Percentiles rank a stretch among this genome's conserved stretches.
phyloP scores from a whole-genome alignment of 257 asterid species.

The Scutellaria galericulata region DNA sequence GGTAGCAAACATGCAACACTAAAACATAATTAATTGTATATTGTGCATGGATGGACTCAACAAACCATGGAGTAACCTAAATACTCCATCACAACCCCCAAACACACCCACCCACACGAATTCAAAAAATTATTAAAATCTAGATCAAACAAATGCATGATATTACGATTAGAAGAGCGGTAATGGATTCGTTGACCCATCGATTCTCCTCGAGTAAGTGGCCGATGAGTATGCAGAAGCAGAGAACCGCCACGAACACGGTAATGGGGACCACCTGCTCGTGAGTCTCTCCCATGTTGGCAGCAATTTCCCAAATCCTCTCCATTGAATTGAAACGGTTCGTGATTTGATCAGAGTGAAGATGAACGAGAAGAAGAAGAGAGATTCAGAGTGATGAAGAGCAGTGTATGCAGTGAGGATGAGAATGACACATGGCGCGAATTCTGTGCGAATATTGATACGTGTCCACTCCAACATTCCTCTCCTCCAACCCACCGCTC shows the following conservation, averaged over 20 bases:
- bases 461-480: slow-evolving; percentile 30
- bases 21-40: too few relatives aligned
- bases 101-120: too few relatives aligned
- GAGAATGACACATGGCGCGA: slow-evolving; percentile 39
- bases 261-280: slow-evolving; percentile 55
- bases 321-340: slow-evolving; percentile 26
- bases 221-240: slow-evolving; percentile 50
- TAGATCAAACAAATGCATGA: too few relatives aligned
- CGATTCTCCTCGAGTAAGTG: slow-evolving; percentile 56
- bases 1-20: too few relatives aligned
- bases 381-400: background rate
- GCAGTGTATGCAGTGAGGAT: background rate
- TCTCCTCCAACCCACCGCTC: background rate
- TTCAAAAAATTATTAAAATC: too few relatives aligned
- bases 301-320: slow-evolving; percentile 35
- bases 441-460: slow-evolving; percentile 19
- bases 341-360: too few relatives aligned
- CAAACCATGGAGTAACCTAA: too few relatives aligned
- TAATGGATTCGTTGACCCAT: slow-evolving; percentile 59
- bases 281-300: slow-evolving; percentile 42
- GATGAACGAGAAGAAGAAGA: background rate
- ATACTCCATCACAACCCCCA: too few relatives aligned
- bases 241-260: slow-evolving; percentile 53
- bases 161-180: slow-evolving; percentile 52
- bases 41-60: too few relatives aligned